Base-by-base conservation (phyloP, 345 rosid genomes). In the Gossypium mustelinum region DNA sequence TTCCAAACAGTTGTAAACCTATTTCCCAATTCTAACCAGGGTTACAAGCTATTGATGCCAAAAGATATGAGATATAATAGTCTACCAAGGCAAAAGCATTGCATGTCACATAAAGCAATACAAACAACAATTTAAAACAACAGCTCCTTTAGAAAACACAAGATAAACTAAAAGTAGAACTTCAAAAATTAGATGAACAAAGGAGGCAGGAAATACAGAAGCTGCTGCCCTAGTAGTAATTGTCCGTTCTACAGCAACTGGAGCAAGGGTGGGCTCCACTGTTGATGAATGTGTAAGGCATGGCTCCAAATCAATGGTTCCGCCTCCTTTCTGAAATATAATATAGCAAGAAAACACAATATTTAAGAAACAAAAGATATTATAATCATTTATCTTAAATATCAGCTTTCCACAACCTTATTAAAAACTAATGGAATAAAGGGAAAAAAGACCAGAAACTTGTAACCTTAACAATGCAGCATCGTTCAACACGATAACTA, bases 141-240 rank as follows among this genome's bases (percentile, higher is more conserved):
- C n/a, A 34, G 48, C 17, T 70, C 61, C 61, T 17, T n/a, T 70
- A 29, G 39, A 51, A 27, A 51, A 50, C 10, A 9, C 44, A 69
- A 75, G 48, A 60, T 17, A 24, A 72, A 70, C 41, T 29, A 29
- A 3, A 61, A 29, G 17, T 48, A 5, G 13, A 58, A 44, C 14
- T 14, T 44, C 67, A 59, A 44, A 14, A 54, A 57, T 17, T 72
- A 52, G 17, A 50, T 55, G 39, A 63, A 3, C 55, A 71, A 61
- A 41, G 39, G 39, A 10, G 61, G 59, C 27, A 76, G 55, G 75
- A 72, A 74, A 74, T 91, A 96, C 98, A 86, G 98, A 96, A 80
- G 99, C 99, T 50, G 99, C 99, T 45, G 98, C 99, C 73, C 99
- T 86, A 52, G 99, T 96, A 70, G 99, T 96, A 97, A 96, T 96